Base-by-base conservation (phyloP, 2,329 filamentous ascomycete genomes). In the Cytospora schulzeri region DNA sequence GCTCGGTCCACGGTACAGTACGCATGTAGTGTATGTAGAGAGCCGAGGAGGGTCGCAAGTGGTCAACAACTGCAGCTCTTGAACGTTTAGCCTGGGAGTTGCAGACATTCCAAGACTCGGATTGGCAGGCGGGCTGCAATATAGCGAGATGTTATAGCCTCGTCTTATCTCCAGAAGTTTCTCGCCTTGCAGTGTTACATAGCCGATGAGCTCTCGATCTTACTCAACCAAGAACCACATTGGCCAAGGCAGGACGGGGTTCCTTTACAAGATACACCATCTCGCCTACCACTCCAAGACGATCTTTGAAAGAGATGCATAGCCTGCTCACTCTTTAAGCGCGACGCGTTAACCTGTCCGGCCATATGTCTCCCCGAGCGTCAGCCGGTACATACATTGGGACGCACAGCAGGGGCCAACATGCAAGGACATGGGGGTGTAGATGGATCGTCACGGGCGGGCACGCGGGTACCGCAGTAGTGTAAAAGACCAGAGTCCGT, bases 111-210 rank as follows among this genome's bases (percentile, higher is more conserved):
- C 24, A 31, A 29, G 28, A 5, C 33, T 56, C 35, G 48, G 19
- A 22, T 54, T 51, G 59, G 53, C 22, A 33, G 29, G 26, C 15
- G 45, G 55, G 51, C 64, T 38, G 45, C 57, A 33, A 66, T 66
- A 63, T 12, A 33, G 14, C 15, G 19, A 31, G 35, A 22, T 33
- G n/a, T 35, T 62, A 48, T 55, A 55, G 52, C 59, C 55, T 54
- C 51, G 58, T 61, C 41, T 61, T 61, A 50, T 35, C 33, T 35
- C 33, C 12, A 35, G 11, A 12, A 35, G 33, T 35, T 35, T 35
- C 33, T 35, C 12, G 33, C 33, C 33, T 45, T n/a, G 17, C 41
- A 45, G 41, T 45, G 19, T 22, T 45, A 45, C 41, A 22, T 45
- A 9, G 41, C 8, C n/a, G 41, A n/a, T 45, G 7, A n/a, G 17